Evolutionary conservation across 1,284 basidiomycete genomes (phyloP), one percentile per base, ranked within the genome.

Genomic region (Uromyces viciae-fabae): DNA sequence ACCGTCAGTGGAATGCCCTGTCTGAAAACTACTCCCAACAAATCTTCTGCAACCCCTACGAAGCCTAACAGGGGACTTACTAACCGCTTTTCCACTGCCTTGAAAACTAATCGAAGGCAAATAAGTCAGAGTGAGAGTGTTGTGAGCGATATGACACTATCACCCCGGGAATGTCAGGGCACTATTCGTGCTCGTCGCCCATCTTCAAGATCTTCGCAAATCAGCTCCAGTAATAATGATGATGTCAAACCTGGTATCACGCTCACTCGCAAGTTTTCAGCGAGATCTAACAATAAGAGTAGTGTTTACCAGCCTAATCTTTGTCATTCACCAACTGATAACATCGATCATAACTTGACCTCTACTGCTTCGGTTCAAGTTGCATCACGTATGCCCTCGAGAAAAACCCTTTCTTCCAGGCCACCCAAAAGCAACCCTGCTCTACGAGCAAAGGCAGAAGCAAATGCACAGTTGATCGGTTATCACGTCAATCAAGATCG

Each of bases 371-470:
- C 66, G 9, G 33, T 49, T 25, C 73, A 31, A 40, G 8, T 25
- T 17, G 14, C 28, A 9, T 60, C 73, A 1, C 54, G 52, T 38
- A 14, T 60, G 9, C 52, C 31, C 5, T 9, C 25, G 0, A 49
- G 36, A 38, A n/a, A 49, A 2, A 56, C 71, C 22, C 36, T 73
- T 8, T 33, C 66, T 17, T 81, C 78, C 33, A 73, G 66, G 33
- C 78, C 78, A 62, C 78, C 78, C 0, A 81, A 74, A 38, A 81
- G 78, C 43, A 73, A 81, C 56, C 71, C 78, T 36, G 78, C 69
- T 3, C 38, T 81, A 25, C 54, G 78, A 15, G 54, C 38, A 28
- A 62, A 54, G 28, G 78, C 69, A 17, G 58, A 60, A 49, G 71
- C 71, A 46, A 74, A 22, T 25, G 69, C 73, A 11, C 73, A 75